Conservation (phyloP, 2,329 filamentous ascomycete genomes). For the Scedosporium boydii region DNA sequence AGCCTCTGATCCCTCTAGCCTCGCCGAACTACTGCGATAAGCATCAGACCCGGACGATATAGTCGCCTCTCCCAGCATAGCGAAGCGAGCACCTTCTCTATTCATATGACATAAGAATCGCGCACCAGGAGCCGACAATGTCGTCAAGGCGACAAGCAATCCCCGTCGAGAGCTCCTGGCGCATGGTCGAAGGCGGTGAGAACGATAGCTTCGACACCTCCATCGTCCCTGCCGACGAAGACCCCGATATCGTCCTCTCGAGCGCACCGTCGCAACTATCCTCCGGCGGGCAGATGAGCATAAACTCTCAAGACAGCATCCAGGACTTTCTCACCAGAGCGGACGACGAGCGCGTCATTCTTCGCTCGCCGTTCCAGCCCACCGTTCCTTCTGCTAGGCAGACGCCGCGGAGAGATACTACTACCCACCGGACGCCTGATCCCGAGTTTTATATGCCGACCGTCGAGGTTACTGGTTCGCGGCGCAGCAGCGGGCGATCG, state of each 20-base stretch:
- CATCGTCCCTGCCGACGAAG: slow-evolving; percentile 33
- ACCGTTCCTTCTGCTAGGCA: slow-evolving; percentile 31
- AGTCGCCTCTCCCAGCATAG: not conserved
- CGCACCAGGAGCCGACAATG: not conserved
- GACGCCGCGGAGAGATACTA: slow-evolving; percentile 10
- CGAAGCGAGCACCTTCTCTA: not conserved
- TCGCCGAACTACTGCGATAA: no score
- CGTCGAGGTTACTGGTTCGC: slow-evolving; percentile 29
- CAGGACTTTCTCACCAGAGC: slow-evolving; percentile 42
- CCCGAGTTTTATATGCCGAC: slow-evolving; percentile 45
- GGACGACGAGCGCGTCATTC: slow-evolving; percentile 45
- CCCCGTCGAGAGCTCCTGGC: slow-evolving; percentile 45
- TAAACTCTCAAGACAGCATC: slow-evolving; percentile 45
- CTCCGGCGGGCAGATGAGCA: slow-evolving; percentile 29
- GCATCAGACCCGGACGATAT: not conserved
- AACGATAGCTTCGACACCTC: slow-evolving; percentile 52
- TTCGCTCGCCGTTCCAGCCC: slow-evolving; percentile 45
- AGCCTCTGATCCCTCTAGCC: no score
- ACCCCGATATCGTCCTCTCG: slow-evolving; percentile 23
- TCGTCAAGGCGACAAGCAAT: not conserved
- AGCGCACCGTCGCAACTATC: slow-evolving; percentile 39
- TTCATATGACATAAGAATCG: not conserved
- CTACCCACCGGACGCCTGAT: slow-evolving; percentile 30
- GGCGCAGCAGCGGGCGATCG: slow-evolving; percentile 23
- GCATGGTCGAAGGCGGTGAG: slow-evolving; percentile 48